A percentile compares a stretch with the other conserved stretches of the same genome.
phyloP scores from a whole-genome alignment of 768 basidiomycete genomes.

The Candolleomyces efflorescens region DNA sequence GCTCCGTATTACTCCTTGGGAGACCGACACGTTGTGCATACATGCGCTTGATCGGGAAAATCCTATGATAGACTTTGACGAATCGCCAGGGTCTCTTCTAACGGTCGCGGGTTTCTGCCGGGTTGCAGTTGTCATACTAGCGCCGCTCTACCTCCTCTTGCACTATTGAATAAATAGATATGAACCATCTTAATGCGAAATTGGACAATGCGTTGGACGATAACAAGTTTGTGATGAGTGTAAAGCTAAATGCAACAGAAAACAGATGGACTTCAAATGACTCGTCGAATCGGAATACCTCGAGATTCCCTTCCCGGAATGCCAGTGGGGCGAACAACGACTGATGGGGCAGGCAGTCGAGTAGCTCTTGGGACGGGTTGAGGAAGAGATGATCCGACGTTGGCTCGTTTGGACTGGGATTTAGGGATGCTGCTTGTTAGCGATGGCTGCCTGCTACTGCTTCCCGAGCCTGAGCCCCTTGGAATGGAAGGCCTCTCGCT shows the following conservation, averaged over 20 bases:
- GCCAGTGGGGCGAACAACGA: not conserved
- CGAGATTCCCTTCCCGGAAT: not conserved
- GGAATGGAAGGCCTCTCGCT: conserved; percentile 8
- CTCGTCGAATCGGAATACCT: conserved; percentile 2
- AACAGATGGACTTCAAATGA: not conserved
- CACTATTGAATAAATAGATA: too few species aligned
- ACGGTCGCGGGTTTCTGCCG: too few species aligned
- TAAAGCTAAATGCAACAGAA: not conserved
- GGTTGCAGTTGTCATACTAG: not conserved
- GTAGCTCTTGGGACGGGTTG: not conserved
- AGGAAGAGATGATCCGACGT: conserved; percentile 5
- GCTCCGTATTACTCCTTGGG: not conserved
- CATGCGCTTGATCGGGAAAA: conserved; percentile 2
- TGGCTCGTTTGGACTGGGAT: not conserved
- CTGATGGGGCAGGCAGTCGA: conserved; percentile 10
- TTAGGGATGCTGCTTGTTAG: not conserved
- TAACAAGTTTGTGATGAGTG: not conserved
- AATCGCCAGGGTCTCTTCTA: not conserved
- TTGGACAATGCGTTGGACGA: not conserved
- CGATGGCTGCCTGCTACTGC: not conserved
- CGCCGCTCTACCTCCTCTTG: not conserved
- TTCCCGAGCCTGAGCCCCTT: not conserved
- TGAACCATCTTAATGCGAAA: not conserved
- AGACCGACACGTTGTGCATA: not conserved
- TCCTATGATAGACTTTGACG: not conserved